phyloP scores from a whole-genome alignment of 805 yeast species.

The Nakazawaea ernobii region DNA sequence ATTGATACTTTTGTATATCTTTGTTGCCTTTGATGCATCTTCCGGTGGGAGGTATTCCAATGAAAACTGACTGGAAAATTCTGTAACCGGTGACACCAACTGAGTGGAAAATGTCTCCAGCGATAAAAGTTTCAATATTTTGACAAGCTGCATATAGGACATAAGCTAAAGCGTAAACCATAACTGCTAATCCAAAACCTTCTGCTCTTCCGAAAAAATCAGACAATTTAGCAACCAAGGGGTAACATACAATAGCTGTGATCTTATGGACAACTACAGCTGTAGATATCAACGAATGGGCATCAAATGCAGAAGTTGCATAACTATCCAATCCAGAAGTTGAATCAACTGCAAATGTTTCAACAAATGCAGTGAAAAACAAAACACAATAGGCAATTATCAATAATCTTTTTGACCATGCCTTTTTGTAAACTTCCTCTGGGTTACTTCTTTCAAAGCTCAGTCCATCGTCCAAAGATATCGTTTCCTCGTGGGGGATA shows the following conservation, averaged over 20 bases:
- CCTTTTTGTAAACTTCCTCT: conserved; percentile 4
- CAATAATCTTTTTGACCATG: conserved; percentile 19
- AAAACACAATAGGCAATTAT: conserved; percentile 19
- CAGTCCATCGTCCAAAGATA: background rate
- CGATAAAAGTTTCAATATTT: conserved; percentile 28
- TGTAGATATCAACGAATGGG: conserved; percentile 34
- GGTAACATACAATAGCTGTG: conserved; percentile 30
- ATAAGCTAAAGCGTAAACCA: conserved; percentile 29
- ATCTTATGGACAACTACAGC: conserved; percentile 33
- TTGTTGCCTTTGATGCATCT: conserved; percentile 15
- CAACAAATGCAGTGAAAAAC: conserved; percentile 23
- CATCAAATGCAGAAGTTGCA: conserved; percentile 33
- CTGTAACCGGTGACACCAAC: conserved; percentile 32
- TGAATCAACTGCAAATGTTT: conserved; percentile 17
- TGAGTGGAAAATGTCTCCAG: conserved; percentile 30
- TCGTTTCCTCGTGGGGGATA: background rate
- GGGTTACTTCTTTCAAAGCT: background rate
- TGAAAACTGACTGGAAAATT: conserved; percentile 27
- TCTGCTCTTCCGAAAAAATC: conserved; percentile 35
- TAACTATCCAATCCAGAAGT: conserved; percentile 20
- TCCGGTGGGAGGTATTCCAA: conserved; percentile 24
- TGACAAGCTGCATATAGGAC: conserved; percentile 30
- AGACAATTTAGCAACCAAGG: conserved; percentile 34
- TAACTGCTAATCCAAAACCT: conserved; percentile 27
- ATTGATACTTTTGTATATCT: conserved; percentile 20